These are phyloP conservation scores for Blepharisma stoltei DNA, from an alignment of 73 alveolate species.

Conservation along the genomic window DNA sequence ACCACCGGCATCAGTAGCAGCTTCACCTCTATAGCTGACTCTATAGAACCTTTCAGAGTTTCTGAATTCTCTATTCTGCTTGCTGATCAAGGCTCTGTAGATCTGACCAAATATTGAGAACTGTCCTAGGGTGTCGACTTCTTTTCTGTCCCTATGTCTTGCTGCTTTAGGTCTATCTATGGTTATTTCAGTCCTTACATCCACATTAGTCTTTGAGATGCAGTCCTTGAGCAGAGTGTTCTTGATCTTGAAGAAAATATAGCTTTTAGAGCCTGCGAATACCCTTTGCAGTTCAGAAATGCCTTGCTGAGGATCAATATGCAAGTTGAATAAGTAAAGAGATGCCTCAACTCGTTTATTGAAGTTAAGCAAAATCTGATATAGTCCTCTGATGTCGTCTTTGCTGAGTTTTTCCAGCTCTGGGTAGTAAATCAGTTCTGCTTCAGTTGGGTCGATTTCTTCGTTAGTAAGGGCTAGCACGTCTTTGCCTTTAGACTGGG, in stretches of 20 bases:
- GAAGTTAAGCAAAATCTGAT: conserved; percentile 47
- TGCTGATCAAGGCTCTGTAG: conserved; percentile 39
- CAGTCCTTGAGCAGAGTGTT: neutral
- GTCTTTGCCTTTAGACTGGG: conserved; percentile 55
- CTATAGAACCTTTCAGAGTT: conserved; percentile 46
- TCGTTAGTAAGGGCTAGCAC: conserved; percentile 46
- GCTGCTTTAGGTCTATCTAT: conserved; percentile 62
- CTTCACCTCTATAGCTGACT: conserved; percentile 77
- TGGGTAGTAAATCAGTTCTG: conserved; percentile 53
- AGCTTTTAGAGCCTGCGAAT: neutral
- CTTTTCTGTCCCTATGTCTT: conserved; percentile 48
- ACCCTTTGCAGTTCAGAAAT: conserved; percentile 26
- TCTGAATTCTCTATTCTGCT: conserved; percentile 38
- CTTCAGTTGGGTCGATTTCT: conserved; percentile 56
- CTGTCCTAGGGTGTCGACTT: conserved; percentile 57
- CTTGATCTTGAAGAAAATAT: conserved; percentile 20
- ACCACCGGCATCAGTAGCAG: conserved; percentile 84
- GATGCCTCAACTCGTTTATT: conserved; percentile 45
- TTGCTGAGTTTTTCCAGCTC: conserved; percentile 55
- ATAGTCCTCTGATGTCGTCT: conserved; percentile 60
- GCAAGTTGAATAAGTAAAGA: conserved; percentile 52
- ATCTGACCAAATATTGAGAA: conserved; percentile 64
- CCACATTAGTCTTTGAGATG: conserved; percentile 34
- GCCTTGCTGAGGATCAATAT: conserved; percentile 29
- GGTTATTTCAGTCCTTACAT: conserved; percentile 43